Base-by-base conservation (phyloP, 2,329 filamentous ascomycete genomes). In the Sordariomycetes sp. region DNA sequence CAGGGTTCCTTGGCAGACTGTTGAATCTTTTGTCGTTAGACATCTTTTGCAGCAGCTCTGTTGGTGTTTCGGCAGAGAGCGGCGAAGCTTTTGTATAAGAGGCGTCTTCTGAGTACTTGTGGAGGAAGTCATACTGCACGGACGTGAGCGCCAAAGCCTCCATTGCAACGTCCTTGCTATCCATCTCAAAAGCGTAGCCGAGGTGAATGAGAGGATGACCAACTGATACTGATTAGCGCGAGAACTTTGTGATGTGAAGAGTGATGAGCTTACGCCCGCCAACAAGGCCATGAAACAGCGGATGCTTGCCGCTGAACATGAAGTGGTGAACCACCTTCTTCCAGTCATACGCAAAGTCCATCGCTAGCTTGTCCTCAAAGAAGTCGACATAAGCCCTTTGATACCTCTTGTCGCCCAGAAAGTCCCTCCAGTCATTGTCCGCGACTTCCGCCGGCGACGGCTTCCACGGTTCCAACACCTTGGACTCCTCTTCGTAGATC, bases 141-240 rank as follows among this genome's bases (percentile, higher is more conserved):
- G 71, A 65, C 0, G 79, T 67, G 40, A 94, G 66, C 0, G 75
- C 78, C 1, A 98, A 69, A 1, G 87, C 84, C 63, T 98, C 92
- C 59, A 94, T 92, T 31, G 80, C 88, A 15, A 96, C 55, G 43
- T 93, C 90, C 38, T 81, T 82, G 46, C 75, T 92, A 41, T 84
- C 75, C 47, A 96, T 69, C 62, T 98, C 90, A 51, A 82, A 90
- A 8, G 87, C 92, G 53, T 94, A 95, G n/a, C 79, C 88, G 3
- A 98, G 70, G 49, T 96, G 92, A 38, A 96, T 92, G n/a, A 96
- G 66, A 2, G 90, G 85, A 48, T 95, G 86, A 14, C 82, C 90
- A 40, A 94, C 84, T 90, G 39, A 36, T 55, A 47, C 21, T 35
- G 39, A 39, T 39, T 21, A 35, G 33, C 27, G n/a, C 25, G 8